These are phyloP conservation scores for Crucihimalaya himalaica DNA, from an alignment of 345 rosid species.

Conservation along the genomic window DNA sequence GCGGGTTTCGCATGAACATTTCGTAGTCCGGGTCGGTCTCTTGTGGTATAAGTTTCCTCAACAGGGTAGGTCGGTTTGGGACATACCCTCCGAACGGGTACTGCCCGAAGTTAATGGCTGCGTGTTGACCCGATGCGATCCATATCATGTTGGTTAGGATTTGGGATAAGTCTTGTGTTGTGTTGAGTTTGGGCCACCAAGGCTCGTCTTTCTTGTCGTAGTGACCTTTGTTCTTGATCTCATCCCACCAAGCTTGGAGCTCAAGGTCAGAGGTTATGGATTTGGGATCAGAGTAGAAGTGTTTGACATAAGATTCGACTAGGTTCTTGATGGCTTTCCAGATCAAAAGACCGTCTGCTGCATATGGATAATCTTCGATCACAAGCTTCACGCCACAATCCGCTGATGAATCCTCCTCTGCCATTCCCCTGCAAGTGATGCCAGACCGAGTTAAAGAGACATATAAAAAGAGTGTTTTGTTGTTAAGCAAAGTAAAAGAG, in stretches of 20 bases:
- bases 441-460: neutral
- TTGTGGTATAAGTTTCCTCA: constrained; percentile 73
- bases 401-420: constrained; percentile 78
- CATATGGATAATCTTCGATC: constrained; percentile 93
- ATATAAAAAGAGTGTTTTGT: neutral
- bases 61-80: constrained; percentile 82
- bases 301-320: constrained; percentile 70
- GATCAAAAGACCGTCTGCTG: constrained; percentile 83
- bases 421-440: constrained; percentile 71
- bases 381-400: constrained; percentile 74
- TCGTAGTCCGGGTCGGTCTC: constrained; percentile 61
- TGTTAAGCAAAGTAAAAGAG: constrained; percentile 1
- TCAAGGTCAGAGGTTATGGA: constrained; percentile 68
- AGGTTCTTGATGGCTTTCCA: constrained; percentile 84
- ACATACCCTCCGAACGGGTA: constrained; percentile 96
- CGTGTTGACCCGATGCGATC: constrained; percentile 94
- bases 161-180: constrained; percentile 69
- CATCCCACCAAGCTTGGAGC: constrained; percentile 95
- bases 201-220: constrained; percentile 75
- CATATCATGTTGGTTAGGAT: constrained; percentile 80
- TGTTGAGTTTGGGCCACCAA: constrained; percentile 92
- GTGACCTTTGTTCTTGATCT: constrained; percentile 90
- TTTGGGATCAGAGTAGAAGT: constrained; percentile 66
- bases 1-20: constrained; percentile 71
- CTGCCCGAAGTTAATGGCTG: constrained; percentile 93